Base-by-base conservation (phyloP, 495 filamentous ascomycete genomes). In the Talaromyces adpressus region DNA sequence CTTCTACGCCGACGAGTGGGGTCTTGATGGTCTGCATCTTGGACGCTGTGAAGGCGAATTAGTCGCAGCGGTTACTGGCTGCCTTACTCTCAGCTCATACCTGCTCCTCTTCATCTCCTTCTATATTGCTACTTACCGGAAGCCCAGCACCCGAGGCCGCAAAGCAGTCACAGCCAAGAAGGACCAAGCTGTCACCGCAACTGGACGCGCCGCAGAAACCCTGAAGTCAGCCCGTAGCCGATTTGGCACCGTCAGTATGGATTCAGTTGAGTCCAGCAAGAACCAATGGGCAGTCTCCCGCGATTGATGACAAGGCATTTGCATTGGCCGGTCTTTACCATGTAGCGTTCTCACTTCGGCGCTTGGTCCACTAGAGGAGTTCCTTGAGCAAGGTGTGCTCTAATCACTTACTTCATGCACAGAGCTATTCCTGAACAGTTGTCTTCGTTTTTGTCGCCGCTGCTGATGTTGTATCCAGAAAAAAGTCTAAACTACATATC, bases 81-180 rank as follows among this genome's bases (percentile, higher is more conserved):
- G 96, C 63, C 91, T 81, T 64, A 95, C 96, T 70, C 79, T 98
- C 69, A 91, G 82, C 79, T 94, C 90, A 53, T 98, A 98, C 84
- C 86, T 98, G 61, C 81, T 97, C 65, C 90, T 98, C 62, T 98
- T 98, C 85, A 96, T 98, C 81, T 91, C 88, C 59, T 98, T 98
- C 88, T 98, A 98, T 84, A 82, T 95, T 66, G 91, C 91, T 56
- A 98, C 94, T 57, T 98, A 98, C 81, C 91, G 89, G 77, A 96
- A 95, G 84, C 62, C 64, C 23, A 65, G 64, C 32, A 54, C n/a
- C n/a, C 65, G 62, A 8, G 49, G 57, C 22, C 62, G 62, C 51
- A 63, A 63, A 49, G 29, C 51, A 30, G 4, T 39, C 2, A 12
- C 22, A n/a, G 8, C 9, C 11, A 62, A 62, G 29, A 34, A 29